Base-by-base conservation (phyloP, 2,329 filamentous ascomycete species). In the Penicillium sp. region DNA sequence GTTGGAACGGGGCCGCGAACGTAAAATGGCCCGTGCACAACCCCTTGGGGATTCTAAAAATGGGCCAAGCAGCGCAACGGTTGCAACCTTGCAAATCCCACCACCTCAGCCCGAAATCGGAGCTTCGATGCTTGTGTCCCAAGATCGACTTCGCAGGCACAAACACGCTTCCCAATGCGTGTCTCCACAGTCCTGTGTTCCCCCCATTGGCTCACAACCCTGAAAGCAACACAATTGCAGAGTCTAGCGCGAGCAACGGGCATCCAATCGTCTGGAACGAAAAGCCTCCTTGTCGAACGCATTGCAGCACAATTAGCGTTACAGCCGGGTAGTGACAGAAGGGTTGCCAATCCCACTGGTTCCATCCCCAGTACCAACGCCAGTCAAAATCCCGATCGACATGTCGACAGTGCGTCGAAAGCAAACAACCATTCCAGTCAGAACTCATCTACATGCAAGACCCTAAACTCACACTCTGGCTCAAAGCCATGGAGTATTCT, bases 221-320 rank as follows among this genome's bases (percentile, higher is more conserved):
- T 86, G 29, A 86, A 83, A 64, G 67, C 75, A 29, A 68, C 74
- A 40, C 75, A 84, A 44, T 73, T 90, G 21, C 83, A 85, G 64
- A 73, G 78, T 34, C 70, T 90, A 36, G 84, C 87, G 5, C 78
- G 79, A 50, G 78, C 80, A 56, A 88, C 83, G 52, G 88, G 87
- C 8, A 77, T 85, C 34, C 75, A 79, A 22, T 79, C 75, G 1
- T 77, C 82, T 0, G 88, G 88, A 5, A 83, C 79, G 4, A 90
- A 90, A 65, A 58, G 76, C 0, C 71, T 77, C 11, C 76, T 90
- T 4, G 64, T 77, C 10, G 62, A 73, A n/a, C 79, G 82, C 0
- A 74, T 90, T 16, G 63, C 74, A 16, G 58, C 22, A 4, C 67
- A 53, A 34, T 57, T 65, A 54, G 53, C 16, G 5, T 49, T 55